These are phyloP conservation scores for Austroboletus niveus DNA, from an alignment of 1,284 basidiomycete species.

Conservation along the genomic window DNA sequence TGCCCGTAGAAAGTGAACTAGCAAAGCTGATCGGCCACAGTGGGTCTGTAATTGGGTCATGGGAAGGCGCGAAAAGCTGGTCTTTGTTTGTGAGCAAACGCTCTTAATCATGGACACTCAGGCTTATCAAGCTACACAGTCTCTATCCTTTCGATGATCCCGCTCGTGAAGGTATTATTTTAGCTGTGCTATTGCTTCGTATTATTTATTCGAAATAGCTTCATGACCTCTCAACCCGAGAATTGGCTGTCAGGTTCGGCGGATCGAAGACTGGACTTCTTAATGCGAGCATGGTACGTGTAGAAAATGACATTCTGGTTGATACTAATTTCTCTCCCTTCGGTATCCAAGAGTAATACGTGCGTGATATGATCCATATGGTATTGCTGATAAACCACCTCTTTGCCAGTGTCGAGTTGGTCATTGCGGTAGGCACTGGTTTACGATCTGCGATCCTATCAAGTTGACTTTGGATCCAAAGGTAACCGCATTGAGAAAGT, in stretches of 20 bases:
- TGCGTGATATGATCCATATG: slow-evolving; percentile 35
- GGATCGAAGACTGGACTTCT: slow-evolving; percentile 77
- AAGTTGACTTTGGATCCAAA: slow-evolving; percentile 34
- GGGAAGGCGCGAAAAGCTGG: slow-evolving; percentile 53
- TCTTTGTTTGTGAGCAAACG: slow-evolving; percentile 58
- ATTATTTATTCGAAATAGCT: slow-evolving; percentile 41
- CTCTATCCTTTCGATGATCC: slow-evolving; percentile 64
- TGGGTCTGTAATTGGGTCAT: slow-evolving; percentile 63
- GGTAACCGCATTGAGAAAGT: slow-evolving; percentile 79
- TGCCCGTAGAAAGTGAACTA: background rate
- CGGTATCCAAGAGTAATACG: slow-evolving; percentile 59
- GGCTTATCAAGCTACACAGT: slow-evolving; percentile 39
- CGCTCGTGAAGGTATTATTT: slow-evolving; percentile 62
- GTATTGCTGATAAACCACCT: slow-evolving; percentile 1
- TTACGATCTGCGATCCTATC: background rate
- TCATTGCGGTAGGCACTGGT: slow-evolving; percentile 58
- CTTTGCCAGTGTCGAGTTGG: slow-evolving; percentile 58
- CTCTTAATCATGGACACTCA: background rate
- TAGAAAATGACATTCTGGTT: background rate
- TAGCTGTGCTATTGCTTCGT: background rate
- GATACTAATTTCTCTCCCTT: slow-evolving; percentile 9
- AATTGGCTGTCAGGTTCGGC: slow-evolving; percentile 72
- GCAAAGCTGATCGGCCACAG: slow-evolving; percentile 34
- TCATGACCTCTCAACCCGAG: slow-evolving; percentile 77
- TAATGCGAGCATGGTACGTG: slow-evolving; percentile 76